These are phyloP conservation scores for Cyclaneusma minus DNA, from an alignment of 2,329 filamentous ascomycete genomes.

Conservation along the genomic window DNA sequence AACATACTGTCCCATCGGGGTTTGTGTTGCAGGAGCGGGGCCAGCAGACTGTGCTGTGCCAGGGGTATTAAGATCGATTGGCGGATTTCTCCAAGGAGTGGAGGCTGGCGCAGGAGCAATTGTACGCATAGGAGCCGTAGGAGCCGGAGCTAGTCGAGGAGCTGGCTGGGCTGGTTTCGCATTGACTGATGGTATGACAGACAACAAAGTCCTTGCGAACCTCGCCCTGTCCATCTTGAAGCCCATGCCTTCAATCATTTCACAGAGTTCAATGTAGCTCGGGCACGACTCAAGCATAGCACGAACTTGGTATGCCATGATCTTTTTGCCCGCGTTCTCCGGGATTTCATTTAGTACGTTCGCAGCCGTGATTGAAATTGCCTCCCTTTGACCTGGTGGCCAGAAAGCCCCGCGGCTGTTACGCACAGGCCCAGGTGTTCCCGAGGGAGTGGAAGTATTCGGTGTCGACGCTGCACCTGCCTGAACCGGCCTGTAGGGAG, in stretches of 20 bases:
- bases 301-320: conserved; percentile 2
- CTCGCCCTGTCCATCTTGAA: conserved; percentile 4
- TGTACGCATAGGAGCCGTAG: no score
- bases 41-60: no score
- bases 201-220: conserved; percentile 4
- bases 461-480: no score
- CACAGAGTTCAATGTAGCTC: conserved; percentile 5
- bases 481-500: no score
- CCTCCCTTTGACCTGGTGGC: conserved; percentile 2
- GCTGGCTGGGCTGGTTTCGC: no score
- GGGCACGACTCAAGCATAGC: conserved; percentile 4
- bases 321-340: conserved; percentile 4
- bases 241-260: conserved; percentile 5
- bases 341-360: conserved; percentile 3
- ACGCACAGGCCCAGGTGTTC: neutral
- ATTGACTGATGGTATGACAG: conserved; percentile 1
- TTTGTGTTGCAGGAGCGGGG: no score
- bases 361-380: conserved; percentile 2
- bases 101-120: no score
- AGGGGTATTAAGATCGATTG: no score
- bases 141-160: no score
- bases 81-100: no score
- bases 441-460: no score
- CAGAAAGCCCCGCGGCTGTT: conserved; percentile 1
- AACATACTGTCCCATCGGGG: no score